Conservation (phyloP, 805 yeast genomes). For the Barnettozyma sucrosica region DNA sequence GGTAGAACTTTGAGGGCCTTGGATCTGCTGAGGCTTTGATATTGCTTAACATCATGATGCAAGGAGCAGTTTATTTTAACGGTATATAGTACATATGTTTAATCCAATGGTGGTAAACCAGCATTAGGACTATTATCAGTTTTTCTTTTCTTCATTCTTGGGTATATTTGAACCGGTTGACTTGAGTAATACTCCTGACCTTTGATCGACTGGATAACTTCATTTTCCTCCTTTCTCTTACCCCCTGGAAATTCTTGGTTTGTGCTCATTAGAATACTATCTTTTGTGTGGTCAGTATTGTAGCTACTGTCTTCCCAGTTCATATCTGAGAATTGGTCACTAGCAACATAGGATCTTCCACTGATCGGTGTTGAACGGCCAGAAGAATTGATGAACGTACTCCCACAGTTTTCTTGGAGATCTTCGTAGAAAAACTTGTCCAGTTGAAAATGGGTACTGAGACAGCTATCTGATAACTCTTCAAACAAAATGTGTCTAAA, state of each 20-base stretch:
- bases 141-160: slow-evolving; percentile 10
- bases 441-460: slow-evolving; percentile 14
- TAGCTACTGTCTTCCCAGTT: background rate
- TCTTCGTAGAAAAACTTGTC: background rate
- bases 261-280: no score
- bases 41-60: no score
- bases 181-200: slow-evolving; percentile 8
- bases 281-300: background rate
- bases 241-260: background rate
- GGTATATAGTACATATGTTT: background rate
- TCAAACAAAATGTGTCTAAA: slow-evolving; percentile 7
- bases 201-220: background rate
- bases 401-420: background rate
- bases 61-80: no score
- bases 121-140: slow-evolving; percentile 9
- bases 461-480: slow-evolving; percentile 12
- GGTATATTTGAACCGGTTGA: slow-evolving; percentile 14
- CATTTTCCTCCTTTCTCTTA: background rate
- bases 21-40: no score
- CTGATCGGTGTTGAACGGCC: slow-evolving; percentile 6
- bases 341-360: background rate
- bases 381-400: slow-evolving; percentile 3
- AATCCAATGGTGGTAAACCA: background rate
- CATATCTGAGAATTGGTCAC: background rate
- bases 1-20: no score